A percentile compares a stretch with the other conserved stretches of the same genome.
Conservation (phyloP, 1,139 yeast species). For the Geotrichum cucujoidarum region DNA sequence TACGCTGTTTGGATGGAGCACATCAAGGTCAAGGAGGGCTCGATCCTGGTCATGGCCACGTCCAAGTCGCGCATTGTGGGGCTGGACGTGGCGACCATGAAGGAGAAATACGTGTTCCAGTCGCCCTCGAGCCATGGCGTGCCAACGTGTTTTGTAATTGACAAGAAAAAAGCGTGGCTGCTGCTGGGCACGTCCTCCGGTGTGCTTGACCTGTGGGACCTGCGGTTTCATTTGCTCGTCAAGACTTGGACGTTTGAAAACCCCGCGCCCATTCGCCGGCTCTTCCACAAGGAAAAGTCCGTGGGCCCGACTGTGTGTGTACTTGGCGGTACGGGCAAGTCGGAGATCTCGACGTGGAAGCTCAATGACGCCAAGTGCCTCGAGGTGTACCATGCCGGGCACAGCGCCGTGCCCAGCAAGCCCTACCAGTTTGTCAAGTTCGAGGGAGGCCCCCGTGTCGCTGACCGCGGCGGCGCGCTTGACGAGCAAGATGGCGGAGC, state of each 20-base stretch:
- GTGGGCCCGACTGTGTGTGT: slow-evolving; percentile 47
- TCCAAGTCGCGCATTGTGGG: slow-evolving; percentile 51
- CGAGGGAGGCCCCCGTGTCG: slow-evolving; percentile 22
- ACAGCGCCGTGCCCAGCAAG: slow-evolving; percentile 15
- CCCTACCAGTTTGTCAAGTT: slow-evolving; percentile 23
- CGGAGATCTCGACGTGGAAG: slow-evolving; percentile 73
- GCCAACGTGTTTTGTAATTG: slow-evolving; percentile 57
- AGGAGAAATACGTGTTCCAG: slow-evolving; percentile 41
- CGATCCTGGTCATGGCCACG: slow-evolving; percentile 45
- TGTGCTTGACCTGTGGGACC: slow-evolving; percentile 72
- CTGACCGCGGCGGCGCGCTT: not conserved
- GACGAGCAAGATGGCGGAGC: not conserved
- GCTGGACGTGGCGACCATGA: slow-evolving; percentile 60
- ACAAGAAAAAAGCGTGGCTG: slow-evolving; percentile 53
- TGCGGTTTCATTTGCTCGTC: slow-evolving; percentile 58
- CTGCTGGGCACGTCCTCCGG: slow-evolving; percentile 74
- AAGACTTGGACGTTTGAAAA: slow-evolving; percentile 57
- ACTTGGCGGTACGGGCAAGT: slow-evolving; percentile 59
- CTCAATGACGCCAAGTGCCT: slow-evolving; percentile 60
- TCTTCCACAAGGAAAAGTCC: slow-evolving; percentile 44
- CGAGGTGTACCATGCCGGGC: slow-evolving; percentile 41
- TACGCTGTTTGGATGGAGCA: slow-evolving; percentile 46
- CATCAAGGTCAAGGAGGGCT: slow-evolving; percentile 31
- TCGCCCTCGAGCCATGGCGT: slow-evolving; percentile 65
- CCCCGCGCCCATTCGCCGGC: slow-evolving; percentile 43